Conservation (phyloP, 1,284 basidiomycete genomes). For the Calocybe gambosa region DNA sequence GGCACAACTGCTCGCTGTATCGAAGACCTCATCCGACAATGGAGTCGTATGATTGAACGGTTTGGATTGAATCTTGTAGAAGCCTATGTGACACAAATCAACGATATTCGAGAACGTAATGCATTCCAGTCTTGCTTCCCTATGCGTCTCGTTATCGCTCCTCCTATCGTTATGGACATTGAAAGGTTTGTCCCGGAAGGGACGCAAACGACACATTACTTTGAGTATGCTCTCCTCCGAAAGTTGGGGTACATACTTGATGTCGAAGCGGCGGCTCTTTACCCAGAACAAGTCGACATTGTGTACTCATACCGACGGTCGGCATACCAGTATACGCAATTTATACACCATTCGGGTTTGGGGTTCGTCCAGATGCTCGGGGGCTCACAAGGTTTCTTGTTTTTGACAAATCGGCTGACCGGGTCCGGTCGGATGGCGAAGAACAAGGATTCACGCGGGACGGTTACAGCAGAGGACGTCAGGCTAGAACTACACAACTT, state of each 20-base stretch:
- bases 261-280: conserved; percentile 73
- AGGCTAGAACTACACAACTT: conserved; percentile 57
- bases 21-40: conserved; percentile 83
- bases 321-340: conserved; percentile 79
- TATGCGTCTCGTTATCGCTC: conserved; percentile 64
- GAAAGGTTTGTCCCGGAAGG: conserved; percentile 63
- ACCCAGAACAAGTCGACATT: conserved; percentile 78
- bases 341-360: conserved; percentile 81
- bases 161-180: conserved; percentile 67
- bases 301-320: conserved; percentile 82
- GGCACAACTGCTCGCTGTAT: conserved; percentile 94
- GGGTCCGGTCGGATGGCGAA: conserved; percentile 59
- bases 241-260: conserved; percentile 83
- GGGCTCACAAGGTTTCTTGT: conserved; percentile 73
- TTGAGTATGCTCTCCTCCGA: conserved; percentile 75
- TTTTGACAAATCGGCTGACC: conserved; percentile 82
- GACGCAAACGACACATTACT: conserved; percentile 61
- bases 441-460: conserved; percentile 44
- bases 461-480: conserved; percentile 52
- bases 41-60: conserved; percentile 82
- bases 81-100: conserved; percentile 83
- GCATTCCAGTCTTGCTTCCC: conserved; percentile 88
- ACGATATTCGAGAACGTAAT: conserved; percentile 75
- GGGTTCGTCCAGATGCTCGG: conserved; percentile 87
- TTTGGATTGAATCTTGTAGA: conserved; percentile 93